These are phyloP conservation scores for Globisporangium paddicum DNA, from an alignment of 352 stramenopile species.

Conservation along the genomic window DNA sequence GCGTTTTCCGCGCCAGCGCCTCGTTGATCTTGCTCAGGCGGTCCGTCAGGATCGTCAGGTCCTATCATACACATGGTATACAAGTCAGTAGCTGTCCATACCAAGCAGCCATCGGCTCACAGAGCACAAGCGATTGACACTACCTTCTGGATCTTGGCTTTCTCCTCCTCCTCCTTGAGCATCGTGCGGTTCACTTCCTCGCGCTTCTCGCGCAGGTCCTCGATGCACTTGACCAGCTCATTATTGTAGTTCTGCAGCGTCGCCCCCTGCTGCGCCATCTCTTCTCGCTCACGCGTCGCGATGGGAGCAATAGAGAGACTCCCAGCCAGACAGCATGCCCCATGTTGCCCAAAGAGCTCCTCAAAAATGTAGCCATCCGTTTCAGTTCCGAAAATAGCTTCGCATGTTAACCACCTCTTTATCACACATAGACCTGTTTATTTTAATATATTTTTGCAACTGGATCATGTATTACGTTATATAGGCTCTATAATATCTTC, in stretches of 20 bases:
- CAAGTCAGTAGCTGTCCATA: neutral
- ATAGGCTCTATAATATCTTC: too few species aligned
- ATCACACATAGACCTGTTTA: neutral
- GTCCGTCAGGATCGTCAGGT: constrained; percentile 90
- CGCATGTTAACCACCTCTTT: too few species aligned
- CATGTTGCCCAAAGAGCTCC: neutral
- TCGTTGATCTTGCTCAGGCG: constrained; percentile 92
- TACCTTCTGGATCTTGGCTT: constrained; percentile 93
- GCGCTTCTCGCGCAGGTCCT: constrained; percentile 90
- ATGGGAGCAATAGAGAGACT: neutral
- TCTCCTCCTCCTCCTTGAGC: constrained; percentile 93
- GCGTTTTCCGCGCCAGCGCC: constrained; percentile 83
- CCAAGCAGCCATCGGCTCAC: neutral
- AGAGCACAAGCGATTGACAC: neutral
- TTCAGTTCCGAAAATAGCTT: neutral
- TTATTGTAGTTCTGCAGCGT: constrained; percentile 96
- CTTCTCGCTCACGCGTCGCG: too few species aligned
- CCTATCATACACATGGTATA: constrained; percentile 27
- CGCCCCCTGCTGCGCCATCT: constrained; percentile 88
- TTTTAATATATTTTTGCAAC: neutral
- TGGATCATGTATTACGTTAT: too few species aligned
- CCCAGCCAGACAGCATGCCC: neutral
- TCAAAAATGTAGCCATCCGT: constrained; percentile 3
- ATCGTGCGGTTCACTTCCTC: constrained; percentile 91
- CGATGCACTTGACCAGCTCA: constrained; percentile 94